Percentiles rank a stretch among this genome's conserved stretches.
These are phyloP conservation scores for Pistacia integerrima DNA, from an alignment of 345 rosid species.

Conservation along the genomic window DNA sequence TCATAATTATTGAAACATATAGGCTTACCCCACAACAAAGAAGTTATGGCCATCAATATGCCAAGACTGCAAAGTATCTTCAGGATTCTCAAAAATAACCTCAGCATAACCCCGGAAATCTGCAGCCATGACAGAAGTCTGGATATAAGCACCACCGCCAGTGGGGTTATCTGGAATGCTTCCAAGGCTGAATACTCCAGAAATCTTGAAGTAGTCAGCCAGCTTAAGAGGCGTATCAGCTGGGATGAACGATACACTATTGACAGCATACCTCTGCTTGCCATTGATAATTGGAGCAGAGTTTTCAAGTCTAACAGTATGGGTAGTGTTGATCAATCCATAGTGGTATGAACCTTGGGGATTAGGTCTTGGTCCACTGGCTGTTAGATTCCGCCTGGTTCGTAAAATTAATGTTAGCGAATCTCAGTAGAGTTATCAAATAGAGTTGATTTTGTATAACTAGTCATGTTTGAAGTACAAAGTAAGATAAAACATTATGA, in stretches of 20 bases:
- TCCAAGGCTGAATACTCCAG: slow-evolving; percentile 70
- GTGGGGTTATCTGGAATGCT: slow-evolving; percentile 68
- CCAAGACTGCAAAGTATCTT: slow-evolving; percentile 76
- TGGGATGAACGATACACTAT: slow-evolving; percentile 77
- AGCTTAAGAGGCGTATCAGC: slow-evolving; percentile 88
- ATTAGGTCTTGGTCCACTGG: slow-evolving; percentile 86
- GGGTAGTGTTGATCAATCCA: slow-evolving; percentile 72
- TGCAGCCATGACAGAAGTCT: slow-evolving; percentile 83
- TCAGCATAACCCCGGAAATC: slow-evolving; percentile 69
- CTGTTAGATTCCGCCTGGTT: slow-evolving; percentile 67
- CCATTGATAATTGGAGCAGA: slow-evolving; percentile 71
- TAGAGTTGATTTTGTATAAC: not conserved
- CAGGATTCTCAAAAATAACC: slow-evolving; percentile 75
- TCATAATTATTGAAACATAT: not conserved
- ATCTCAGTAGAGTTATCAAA: not conserved
- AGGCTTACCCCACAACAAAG: slow-evolving; percentile 85
- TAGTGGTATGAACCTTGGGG: slow-evolving; percentile 95
- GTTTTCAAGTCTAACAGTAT: slow-evolving; percentile 58
- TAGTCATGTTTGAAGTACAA: not conserved
- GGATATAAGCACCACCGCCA: slow-evolving; percentile 61
- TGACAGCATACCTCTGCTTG: slow-evolving; percentile 81
- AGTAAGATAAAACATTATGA: not conserved
- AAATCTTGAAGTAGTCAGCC: slow-evolving; percentile 77
- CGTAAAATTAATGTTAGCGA: not conserved
- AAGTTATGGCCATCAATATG: slow-evolving; percentile 87